Conservation (phyloP, 176 grass and related monocot genomes). For the Neostapfia colusana region DNA sequence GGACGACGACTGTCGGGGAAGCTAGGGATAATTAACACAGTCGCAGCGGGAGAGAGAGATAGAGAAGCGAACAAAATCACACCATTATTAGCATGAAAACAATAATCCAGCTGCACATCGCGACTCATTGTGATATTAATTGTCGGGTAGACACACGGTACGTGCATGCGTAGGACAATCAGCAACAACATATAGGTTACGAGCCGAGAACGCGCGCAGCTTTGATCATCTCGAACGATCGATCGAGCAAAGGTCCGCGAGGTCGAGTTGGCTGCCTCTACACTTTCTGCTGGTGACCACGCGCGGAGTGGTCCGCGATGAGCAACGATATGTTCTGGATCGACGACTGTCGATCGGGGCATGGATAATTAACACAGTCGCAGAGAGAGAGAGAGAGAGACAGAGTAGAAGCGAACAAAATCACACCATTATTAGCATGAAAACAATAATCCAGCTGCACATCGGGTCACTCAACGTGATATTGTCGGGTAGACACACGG, state of each 20-base stretch:
- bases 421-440: background rate
- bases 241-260: background rate
- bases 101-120: slow-evolving; percentile 2
- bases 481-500: too few species aligned
- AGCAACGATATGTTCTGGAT: slow-evolving; percentile 12
- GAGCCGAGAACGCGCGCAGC: too few species aligned
- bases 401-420: background rate
- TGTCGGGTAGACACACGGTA: background rate
- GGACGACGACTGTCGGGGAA: slow-evolving; percentile 18
- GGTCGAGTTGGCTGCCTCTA: background rate
- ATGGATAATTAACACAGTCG: background rate
- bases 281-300: too few species aligned
- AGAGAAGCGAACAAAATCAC: background rate
- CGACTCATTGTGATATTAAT: background rate
- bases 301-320: too few species aligned
- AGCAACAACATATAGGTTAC: too few species aligned
- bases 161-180: background rate
- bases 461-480: background rate
- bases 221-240: slow-evolving; percentile 31
- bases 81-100: background rate
- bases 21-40: background rate
- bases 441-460: background rate
- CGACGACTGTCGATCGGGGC: slow-evolving; percentile 18
- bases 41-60: background rate
- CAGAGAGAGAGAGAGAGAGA: too few species aligned